Percentiles rank a stretch among this genome's conserved stretches.
Conservation (phyloP, 352 stramenopile species). For the Pythium graminicola region DNA sequence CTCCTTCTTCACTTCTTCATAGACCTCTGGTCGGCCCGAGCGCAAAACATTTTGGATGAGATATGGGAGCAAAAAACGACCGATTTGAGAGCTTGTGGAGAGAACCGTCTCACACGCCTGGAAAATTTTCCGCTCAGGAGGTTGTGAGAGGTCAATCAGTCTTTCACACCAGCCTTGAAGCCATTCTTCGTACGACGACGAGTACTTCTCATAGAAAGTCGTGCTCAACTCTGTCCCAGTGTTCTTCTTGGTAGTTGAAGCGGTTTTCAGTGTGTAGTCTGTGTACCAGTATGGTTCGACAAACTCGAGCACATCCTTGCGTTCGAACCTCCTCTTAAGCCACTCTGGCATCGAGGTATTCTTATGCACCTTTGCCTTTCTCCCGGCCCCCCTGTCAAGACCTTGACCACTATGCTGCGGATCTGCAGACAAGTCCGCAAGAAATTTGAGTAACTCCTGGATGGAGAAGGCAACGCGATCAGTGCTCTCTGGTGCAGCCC, state of each 20-base stretch:
- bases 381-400: constrained; percentile 1
- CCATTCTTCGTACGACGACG: constrained; percentile 75
- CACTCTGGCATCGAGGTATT: constrained; percentile 59
- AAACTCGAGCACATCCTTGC: constrained; percentile 81
- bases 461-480: constrained; percentile 79
- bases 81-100: constrained; percentile 59
- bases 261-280: constrained; percentile 65
- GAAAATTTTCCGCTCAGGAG: constrained; percentile 83
- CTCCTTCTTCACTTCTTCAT: constrained; percentile 70
- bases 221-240: constrained; percentile 21
- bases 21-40: constrained; percentile 51
- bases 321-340: constrained; percentile 80
- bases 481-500: constrained; percentile 77
- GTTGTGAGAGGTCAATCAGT: constrained; percentile 70
- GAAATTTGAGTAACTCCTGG: constrained; percentile 79
- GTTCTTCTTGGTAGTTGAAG: constrained; percentile 19
- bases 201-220: constrained; percentile 74
- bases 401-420: constrained; percentile 68
- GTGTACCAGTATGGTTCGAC: constrained; percentile 88
- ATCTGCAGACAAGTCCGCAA: constrained; percentile 64
- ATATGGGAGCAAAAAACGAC: constrained; percentile 76
- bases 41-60: constrained; percentile 82
- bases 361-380: not conserved
- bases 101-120: constrained; percentile 57
- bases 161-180: constrained; percentile 68